Evolutionary conservation across 2,329 filamentous ascomycete species (phyloP).

Genomic region (Cyclaneusma minus): DNA sequence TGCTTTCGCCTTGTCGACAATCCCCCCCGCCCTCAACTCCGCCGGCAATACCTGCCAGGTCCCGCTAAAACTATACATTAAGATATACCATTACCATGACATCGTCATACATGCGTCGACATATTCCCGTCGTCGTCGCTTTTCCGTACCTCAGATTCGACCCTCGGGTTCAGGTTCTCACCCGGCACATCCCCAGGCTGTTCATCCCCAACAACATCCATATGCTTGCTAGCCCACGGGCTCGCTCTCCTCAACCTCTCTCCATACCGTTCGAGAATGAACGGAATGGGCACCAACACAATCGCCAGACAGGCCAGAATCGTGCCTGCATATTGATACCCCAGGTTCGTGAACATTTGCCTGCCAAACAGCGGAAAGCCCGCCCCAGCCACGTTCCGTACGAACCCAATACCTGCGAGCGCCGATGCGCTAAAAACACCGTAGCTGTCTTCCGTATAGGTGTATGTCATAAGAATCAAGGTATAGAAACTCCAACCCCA

Average conservation of each 20-base stretch:
- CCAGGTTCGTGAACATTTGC: slow-evolving; percentile 19
- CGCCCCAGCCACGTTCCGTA: slow-evolving; percentile 23
- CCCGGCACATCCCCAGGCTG: too few species aligned
- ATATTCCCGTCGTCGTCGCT: too few species aligned
- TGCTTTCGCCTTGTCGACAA: too few species aligned
- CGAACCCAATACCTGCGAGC: slow-evolving; percentile 24
- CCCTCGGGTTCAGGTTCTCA: too few species aligned
- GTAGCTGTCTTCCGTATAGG: slow-evolving; percentile 32
- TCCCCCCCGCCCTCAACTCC: too few species aligned
- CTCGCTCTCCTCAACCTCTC: slow-evolving; percentile 12
- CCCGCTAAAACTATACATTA: too few species aligned
- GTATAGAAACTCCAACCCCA: slow-evolving; percentile 35
- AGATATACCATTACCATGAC: too few species aligned
- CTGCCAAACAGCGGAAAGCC: slow-evolving; percentile 23
- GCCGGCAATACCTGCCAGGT: too few species aligned
- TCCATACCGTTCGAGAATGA: slow-evolving; percentile 14
- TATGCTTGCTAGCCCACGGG: too few species aligned
- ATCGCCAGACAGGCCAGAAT: slow-evolving; percentile 21
- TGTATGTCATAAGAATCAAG: slow-evolving; percentile 31
- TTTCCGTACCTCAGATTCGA: too few species aligned
- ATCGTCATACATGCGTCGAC: too few species aligned
- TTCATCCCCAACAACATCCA: too few species aligned
- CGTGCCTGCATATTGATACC: slow-evolving; percentile 21
- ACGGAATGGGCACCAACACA: slow-evolving; percentile 19
- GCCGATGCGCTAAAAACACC: slow-evolving; percentile 25